Base-by-base conservation (phyloP, 441 rosid genomes). In the Bruguiera hainesii region DNA sequence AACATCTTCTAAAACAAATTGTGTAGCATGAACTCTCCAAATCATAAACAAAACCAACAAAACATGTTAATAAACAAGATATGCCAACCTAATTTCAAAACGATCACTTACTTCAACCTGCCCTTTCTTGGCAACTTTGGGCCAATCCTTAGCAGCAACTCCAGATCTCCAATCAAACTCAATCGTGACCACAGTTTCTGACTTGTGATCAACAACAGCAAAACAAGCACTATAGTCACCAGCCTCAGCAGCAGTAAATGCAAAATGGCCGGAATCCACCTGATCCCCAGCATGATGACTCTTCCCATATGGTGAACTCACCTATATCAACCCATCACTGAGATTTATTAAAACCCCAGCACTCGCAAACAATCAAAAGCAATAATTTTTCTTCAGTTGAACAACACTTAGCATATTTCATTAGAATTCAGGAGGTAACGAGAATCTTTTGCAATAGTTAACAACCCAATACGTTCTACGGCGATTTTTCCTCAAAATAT, bases 101-200 rank as follows among this genome's bases (percentile, higher is more conserved):
- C 2, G n/a, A 59, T 4, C 21, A 53, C 83, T 78, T 68, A 89
- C 98, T 15, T 87, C 88, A 49, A 91, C 61, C 61, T 85, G 85
- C 53, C 91, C 96, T 72, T 85, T 88, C 79, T 83, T 88, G 4
- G 96, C 97, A 71, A 94, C 80, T 37, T 73, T 84, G 39, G 80
- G 25, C 96, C 96, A 94, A 72, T 89, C 97, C 75, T 83, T 91
- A 51, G 98, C 80, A 52, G 81, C 85, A 46, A 94, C 77, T 28
- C 98, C 97, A 48, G 88, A 81, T 72, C 64, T 88, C 98, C 98
- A 91, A 5, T 91, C 94, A 53, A 89, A 91, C 48, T 94, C 96
- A 56, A 94, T 61, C 0, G 86, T 70, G 46, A 88, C 5, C 8
- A 65, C 74, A 2, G 57, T 65, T 0, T 80, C 52, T 46, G 87